Percentiles rank a stretch among this genome's conserved stretches.
phyloP scores from a whole-genome alignment of 305 asterid genomes.

The Lippia alba region DNA sequence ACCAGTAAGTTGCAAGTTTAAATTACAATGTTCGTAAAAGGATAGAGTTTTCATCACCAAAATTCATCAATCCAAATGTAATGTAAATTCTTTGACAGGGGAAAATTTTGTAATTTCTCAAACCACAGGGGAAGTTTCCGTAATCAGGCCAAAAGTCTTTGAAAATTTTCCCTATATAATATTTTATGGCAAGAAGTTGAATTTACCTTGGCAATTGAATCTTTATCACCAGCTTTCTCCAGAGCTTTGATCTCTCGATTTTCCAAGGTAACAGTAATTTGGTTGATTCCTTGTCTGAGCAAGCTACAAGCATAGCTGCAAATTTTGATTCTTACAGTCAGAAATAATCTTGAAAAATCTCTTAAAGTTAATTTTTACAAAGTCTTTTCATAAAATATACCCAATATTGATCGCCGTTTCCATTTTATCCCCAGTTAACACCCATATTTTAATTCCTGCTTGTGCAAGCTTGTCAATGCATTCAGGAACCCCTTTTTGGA shows the following conservation, averaged over 20 bases:
- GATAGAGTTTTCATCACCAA: too few species aligned
- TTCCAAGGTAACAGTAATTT: conserved; percentile 62
- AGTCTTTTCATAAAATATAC: conserved; percentile 42
- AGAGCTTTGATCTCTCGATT: conserved; percentile 59
- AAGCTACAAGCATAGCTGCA: conserved; percentile 79
- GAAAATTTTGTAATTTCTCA: too few species aligned
- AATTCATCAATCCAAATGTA: too few species aligned
- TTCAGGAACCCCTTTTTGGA: conserved; percentile 98
- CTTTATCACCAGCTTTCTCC: conserved; percentile 65
- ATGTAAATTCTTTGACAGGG: too few species aligned
- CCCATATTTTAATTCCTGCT: conserved; percentile 96
- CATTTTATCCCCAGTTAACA: conserved; percentile 97
- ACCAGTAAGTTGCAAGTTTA: too few species aligned
- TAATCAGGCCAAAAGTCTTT: too few species aligned
- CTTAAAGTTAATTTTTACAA: conserved; percentile 18
- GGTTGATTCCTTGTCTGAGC: conserved; percentile 86
- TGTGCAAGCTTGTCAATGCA: conserved; percentile 98
- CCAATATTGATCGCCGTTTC: conserved; percentile 98
- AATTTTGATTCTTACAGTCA: conserved; percentile 35
- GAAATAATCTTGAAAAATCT: conserved; percentile 25
- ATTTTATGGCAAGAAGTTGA: not conserved
- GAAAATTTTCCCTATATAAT: not conserved
- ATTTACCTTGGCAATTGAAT: conserved; percentile 61
- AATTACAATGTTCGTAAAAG: too few species aligned
- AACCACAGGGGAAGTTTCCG: too few species aligned